Percentiles rank a stretch among this genome's conserved stretches.
Evolutionary conservation across 2,329 filamentous ascomycete species (phyloP).

Genomic region (Diaporthe ampelina): DNA sequence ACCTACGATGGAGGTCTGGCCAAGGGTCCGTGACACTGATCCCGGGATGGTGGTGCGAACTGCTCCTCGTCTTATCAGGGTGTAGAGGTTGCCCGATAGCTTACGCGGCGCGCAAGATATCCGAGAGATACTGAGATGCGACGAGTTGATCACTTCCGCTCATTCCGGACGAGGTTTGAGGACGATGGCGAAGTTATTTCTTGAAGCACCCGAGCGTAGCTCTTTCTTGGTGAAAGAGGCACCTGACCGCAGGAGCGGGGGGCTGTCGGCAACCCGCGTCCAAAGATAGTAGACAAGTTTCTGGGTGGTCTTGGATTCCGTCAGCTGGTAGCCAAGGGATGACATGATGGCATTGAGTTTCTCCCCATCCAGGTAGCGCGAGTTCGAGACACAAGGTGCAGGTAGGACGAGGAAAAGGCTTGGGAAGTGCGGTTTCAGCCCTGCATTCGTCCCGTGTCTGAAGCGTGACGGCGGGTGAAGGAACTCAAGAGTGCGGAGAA

Average conservation of each 20-base stretch:
- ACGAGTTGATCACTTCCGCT: neutral
- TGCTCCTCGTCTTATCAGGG: slow-evolving; percentile 6
- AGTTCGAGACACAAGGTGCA: slow-evolving; percentile 89
- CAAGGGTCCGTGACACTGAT: slow-evolving; percentile 28
- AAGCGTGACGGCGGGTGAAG: slow-evolving; percentile 59
- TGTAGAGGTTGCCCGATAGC: neutral
- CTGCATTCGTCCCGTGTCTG: slow-evolving; percentile 36
- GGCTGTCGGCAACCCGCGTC: slow-evolving; percentile 59
- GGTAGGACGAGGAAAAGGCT: slow-evolving; percentile 91
- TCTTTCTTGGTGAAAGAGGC: slow-evolving; percentile 78
- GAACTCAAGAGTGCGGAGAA: slow-evolving; percentile 81
- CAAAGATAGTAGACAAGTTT: slow-evolving; percentile 95
- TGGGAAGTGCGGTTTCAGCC: slow-evolving; percentile 62
- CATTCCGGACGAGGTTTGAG: slow-evolving; percentile 56
- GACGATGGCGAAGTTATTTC: slow-evolving; percentile 94
- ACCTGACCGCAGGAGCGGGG: slow-evolving; percentile 40
- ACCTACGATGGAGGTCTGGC: slow-evolving; percentile 40
- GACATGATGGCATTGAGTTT: slow-evolving; percentile 81
- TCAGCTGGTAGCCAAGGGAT: slow-evolving; percentile 78
- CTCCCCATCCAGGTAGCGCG: slow-evolving; percentile 85
- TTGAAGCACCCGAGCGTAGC: slow-evolving; percentile 78
- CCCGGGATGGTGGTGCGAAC: slow-evolving; percentile 20
- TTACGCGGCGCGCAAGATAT: slow-evolving; percentile 11
- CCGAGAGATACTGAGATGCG: neutral
- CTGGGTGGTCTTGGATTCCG: slow-evolving; percentile 78